phyloP scores from a whole-genome alignment of 805 yeast genomes.

The Sugiyamaella chiloensis region DNA sequence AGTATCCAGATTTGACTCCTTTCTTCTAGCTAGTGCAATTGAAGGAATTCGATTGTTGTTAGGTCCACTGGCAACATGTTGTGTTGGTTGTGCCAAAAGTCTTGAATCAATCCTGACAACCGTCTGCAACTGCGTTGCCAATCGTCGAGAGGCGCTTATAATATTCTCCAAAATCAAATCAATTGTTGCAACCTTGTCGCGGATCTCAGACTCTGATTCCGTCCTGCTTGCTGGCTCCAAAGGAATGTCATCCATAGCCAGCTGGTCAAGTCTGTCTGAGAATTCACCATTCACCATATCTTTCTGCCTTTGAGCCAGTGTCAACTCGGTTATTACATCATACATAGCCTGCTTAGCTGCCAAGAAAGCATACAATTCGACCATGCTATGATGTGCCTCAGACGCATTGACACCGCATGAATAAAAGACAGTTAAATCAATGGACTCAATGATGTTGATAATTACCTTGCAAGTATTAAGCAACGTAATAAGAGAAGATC shows the following conservation, averaged over 20 bases:
- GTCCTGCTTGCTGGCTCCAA: too few species aligned
- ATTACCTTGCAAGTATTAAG: conserved; percentile 19
- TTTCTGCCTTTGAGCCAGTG: conserved; percentile 12
- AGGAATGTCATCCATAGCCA: conserved; percentile 16
- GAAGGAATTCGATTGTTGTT: conserved; percentile 2
- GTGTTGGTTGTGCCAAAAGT: conserved; percentile 1
- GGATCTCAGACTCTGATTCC: conserved; percentile 14
- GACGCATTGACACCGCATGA: conserved; percentile 14
- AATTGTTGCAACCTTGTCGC: conserved; percentile 12
- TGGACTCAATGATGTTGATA: conserved; percentile 37
- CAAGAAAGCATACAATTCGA: conserved; percentile 58
- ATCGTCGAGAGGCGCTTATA: conserved; percentile 3
- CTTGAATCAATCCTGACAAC: conserved; percentile 5
- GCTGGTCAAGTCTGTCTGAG: conserved; percentile 17
- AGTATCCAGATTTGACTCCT: conserved; percentile 10
- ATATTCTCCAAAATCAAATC: conserved; percentile 5
- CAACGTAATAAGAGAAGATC: conserved; percentile 17
- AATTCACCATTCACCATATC: conserved; percentile 20
- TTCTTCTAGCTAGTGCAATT: conserved; percentile 4
- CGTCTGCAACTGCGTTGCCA: conserved; percentile 12
- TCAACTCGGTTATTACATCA: conserved; percentile 21
- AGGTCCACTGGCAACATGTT: conserved; percentile 1
- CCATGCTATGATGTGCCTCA: conserved; percentile 12
- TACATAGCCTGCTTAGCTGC: conserved; percentile 72
- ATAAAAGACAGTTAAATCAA: conserved; percentile 27